These are phyloP conservation scores for Rhizopogon rudus DNA, from an alignment of 768 basidiomycete species.

Conservation along the genomic window DNA sequence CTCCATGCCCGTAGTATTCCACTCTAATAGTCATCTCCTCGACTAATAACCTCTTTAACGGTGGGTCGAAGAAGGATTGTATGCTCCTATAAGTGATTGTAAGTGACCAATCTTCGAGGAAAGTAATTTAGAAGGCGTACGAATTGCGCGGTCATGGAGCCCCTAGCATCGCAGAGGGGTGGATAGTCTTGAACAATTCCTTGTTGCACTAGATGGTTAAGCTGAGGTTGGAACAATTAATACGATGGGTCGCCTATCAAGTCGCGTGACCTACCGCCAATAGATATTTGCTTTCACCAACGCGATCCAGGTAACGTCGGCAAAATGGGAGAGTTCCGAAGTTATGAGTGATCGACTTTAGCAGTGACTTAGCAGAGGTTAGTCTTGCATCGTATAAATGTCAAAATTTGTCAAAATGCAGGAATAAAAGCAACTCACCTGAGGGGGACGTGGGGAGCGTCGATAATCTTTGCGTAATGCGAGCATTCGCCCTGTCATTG, in stretches of 20 bases:
- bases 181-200: slow-evolving; percentile 91
- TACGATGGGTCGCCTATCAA: background rate
- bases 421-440: slow-evolving; percentile 45
- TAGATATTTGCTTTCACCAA: slow-evolving; percentile 90
- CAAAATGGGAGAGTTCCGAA: slow-evolving; percentile 97
- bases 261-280: slow-evolving; percentile 58
- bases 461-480: slow-evolving; percentile 77
- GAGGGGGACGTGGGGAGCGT: slow-evolving; percentile 69
- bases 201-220: slow-evolving; percentile 86
- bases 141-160: slow-evolving; percentile 93
- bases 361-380: slow-evolving; percentile 77
- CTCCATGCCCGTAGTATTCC: background rate
- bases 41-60: slow-evolving; percentile 78
- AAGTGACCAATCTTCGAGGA: background rate
- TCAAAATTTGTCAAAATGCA: slow-evolving; percentile 1
- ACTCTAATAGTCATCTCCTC: slow-evolving; percentile 72
- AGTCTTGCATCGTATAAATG: slow-evolving; percentile 42
- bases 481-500: slow-evolving; percentile 77
- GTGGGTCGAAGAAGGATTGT: slow-evolving; percentile 83
- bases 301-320: slow-evolving; percentile 88
- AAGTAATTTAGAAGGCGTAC: slow-evolving; percentile 35
- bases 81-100: slow-evolving; percentile 54
- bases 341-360: slow-evolving; percentile 84
- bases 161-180: slow-evolving; percentile 80
- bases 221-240: slow-evolving; percentile 33